Conservation (phyloP, 192 early-diverging fungal genomes). For the Gamsiella multidivaricata region DNA sequence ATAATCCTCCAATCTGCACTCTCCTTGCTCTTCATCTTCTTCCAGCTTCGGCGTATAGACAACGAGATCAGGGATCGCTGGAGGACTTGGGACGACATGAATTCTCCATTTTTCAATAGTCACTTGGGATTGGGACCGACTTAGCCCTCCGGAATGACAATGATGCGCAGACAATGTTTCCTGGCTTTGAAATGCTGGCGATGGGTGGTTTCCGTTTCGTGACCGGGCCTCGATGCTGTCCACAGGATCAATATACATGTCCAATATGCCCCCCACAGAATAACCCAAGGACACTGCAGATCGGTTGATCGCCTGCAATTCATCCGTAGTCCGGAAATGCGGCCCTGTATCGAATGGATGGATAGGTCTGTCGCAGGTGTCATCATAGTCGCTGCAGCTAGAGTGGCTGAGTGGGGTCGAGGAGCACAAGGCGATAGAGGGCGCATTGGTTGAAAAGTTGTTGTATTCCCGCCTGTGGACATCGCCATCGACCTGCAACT, state of each 20-base stretch:
- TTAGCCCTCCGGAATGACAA: not conserved
- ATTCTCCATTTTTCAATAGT: conserved; percentile 50
- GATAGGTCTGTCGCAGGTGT: not conserved
- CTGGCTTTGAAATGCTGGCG: not conserved
- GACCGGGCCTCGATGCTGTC: not conserved
- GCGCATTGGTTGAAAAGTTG: not conserved
- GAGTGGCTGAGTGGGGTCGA: not conserved
- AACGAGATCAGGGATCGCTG: conserved; percentile 16
- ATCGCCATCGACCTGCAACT: not conserved
- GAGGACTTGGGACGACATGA: conserved; percentile 38
- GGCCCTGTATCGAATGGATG: conserved; percentile 32
- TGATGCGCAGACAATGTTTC: not conserved
- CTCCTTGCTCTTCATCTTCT: not conserved
- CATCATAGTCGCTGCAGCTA: conserved; percentile 8
- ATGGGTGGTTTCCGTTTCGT: not conserved
- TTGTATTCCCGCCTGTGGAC: not conserved
- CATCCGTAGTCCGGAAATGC: too few species aligned
- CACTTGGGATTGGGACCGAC: conserved; percentile 32
- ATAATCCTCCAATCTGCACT: not conserved
- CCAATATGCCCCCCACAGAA: too few species aligned
- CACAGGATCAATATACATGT: conserved; percentile 9
- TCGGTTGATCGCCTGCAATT: too few species aligned
- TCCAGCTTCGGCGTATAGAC: not conserved
- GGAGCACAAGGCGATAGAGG: conserved; percentile 22
- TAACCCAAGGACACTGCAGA: too few species aligned